A percentile compares a stretch with the other conserved stretches of the same genome.
Conservation (phyloP, 2,329 filamentous ascomycete genomes). For the Zasmidium cellare region DNA sequence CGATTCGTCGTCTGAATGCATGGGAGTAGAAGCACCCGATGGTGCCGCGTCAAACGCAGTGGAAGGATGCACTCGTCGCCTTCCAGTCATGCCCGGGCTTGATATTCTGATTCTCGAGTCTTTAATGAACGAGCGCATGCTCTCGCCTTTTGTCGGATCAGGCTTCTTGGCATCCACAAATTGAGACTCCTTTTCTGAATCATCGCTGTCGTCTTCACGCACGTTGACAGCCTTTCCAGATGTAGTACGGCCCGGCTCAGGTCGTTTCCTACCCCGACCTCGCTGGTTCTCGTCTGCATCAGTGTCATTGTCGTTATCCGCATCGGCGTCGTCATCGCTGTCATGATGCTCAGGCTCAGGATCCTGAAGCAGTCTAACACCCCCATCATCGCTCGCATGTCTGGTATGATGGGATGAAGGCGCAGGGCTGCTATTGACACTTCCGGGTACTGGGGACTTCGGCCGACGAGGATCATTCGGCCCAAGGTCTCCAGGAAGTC, state of each 20-base stretch:
- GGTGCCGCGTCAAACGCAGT: constrained; percentile 78
- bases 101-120: constrained; percentile 31
- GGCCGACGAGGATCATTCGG: constrained; percentile 32
- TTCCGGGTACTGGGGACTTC: constrained; percentile 20
- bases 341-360: constrained; percentile 25
- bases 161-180: constrained; percentile 27
- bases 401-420: constrained; percentile 25
- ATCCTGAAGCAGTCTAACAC: constrained; percentile 29
- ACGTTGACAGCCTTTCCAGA: constrained; percentile 35
- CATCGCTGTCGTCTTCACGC: constrained; percentile 29
- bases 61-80: constrained; percentile 64
- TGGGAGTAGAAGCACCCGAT: constrained; percentile 59
- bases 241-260: constrained; percentile 35
- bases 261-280: constrained; percentile 34
- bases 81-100: constrained; percentile 24
- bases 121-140: constrained; percentile 29
- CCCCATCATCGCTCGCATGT: constrained; percentile 26
- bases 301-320: constrained; percentile 36
- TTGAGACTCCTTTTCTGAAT: constrained; percentile 26
- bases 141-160: constrained; percentile 37
- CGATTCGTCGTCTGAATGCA: constrained; percentile 82
- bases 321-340: constrained; percentile 33
- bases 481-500: constrained; percentile 33
- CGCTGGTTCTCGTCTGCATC: constrained; percentile 31
- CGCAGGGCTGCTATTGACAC: constrained; percentile 29